Conservation (phyloP, 257 asterid species). For the Avicennia marina region DNA sequence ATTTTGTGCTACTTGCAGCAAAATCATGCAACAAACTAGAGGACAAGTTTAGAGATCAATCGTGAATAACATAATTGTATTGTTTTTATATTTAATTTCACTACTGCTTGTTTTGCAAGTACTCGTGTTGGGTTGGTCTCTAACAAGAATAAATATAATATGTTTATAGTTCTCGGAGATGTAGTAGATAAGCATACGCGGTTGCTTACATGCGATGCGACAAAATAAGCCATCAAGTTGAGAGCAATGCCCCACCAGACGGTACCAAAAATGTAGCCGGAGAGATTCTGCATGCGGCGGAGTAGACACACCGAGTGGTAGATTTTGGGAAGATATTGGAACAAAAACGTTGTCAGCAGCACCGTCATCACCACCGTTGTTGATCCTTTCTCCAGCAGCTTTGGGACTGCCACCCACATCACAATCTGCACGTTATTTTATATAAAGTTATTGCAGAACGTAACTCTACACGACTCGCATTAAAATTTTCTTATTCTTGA, state of each 20-base stretch:
- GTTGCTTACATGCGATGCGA: slow-evolving; percentile 79
- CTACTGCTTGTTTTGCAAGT: too few species aligned
- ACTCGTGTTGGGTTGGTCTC: too few species aligned
- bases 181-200: too few species aligned
- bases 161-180: too few species aligned
- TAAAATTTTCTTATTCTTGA: too few species aligned
- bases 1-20: too few species aligned
- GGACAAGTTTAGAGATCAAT: too few species aligned
- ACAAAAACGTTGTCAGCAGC: slow-evolving; percentile 50
- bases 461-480: too few species aligned
- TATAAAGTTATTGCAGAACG: neutral
- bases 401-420: slow-evolving; percentile 71
- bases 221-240: slow-evolving; percentile 90
- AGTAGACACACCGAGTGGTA: slow-evolving; percentile 79
- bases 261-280: slow-evolving; percentile 91
- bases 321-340: slow-evolving; percentile 89
- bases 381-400: slow-evolving; percentile 58
- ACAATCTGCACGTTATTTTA: slow-evolving; percentile 49
- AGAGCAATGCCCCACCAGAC: slow-evolving; percentile 99
- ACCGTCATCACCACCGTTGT: slow-evolving; percentile 72
- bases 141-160: too few species aligned
- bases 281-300: slow-evolving; percentile 79
- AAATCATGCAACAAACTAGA: too few species aligned
- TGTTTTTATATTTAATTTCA: too few species aligned
- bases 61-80: too few species aligned